Evolutionary conservation across 768 basidiomycete species (phyloP), one percentile per base, ranked within the genome.

Genomic region (Lyophyllum shimeji): DNA sequence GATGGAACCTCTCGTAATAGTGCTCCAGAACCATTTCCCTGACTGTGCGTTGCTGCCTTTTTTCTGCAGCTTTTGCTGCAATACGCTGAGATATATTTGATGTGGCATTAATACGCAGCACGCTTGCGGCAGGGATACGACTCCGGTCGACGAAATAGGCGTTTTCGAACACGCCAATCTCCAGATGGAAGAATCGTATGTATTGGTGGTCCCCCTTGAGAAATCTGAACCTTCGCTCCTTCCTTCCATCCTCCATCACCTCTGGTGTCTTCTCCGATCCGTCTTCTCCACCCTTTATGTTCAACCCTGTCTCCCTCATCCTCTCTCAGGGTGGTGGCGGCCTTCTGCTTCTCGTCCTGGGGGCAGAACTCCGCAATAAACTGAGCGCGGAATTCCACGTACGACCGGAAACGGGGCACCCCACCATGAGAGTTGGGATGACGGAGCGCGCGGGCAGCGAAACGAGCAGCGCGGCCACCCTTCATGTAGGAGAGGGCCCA

Each of bases 11-110:
- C 12, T 49, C 1, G 13, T 55, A 55, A 17, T 55, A 55, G 3
- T 49, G 21, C 3, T 55, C 29, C 2, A 40, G 47, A 0, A 55
- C 17, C 42, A 50, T 49, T 1, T 55, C 31, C 2, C 34, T n/a
- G 0, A 55, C 37, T 0, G 15, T 31, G 2, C 25, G 12, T n/a
- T 45, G 34, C 25, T 45, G 40, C 17, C 21, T 47, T 7, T 13
- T 7, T 6, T 29, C 39, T 25, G 27, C 27, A 20, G 43, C 46
- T 9, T 13, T 27, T 20, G 31, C 18, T 20, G 53, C 46, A 31
- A 54, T 54, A 3, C 25, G 5, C 12, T 54, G 53, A 5, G 53
- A 54, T 6, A 47, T 53, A n/a, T 53, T 47, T 21, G 53, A 31
- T 4, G 11, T 42, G 6, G 53, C 46, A 24, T 54, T 47, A 34